Evolutionary conservation across 805 yeast genomes (phyloP), one percentile per base, ranked within the genome.

Genomic region (Wickerhamomyces chambardii): DNA sequence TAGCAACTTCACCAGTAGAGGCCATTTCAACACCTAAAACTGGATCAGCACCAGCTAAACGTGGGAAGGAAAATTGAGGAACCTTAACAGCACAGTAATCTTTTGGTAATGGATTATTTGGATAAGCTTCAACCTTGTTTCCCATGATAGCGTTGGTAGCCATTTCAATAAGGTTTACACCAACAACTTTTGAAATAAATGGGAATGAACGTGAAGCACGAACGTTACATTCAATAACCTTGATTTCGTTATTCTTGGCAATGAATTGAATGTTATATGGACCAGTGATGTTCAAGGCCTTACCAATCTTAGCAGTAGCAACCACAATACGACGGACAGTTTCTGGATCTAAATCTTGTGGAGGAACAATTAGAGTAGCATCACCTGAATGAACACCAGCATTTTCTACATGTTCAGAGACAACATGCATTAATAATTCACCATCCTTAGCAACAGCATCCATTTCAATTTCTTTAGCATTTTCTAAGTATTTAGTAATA

Each of bases 341-440:
- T 64, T 85, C 95, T 40, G 86, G 84, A 46, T 82, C 90, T 50
- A 92, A 73, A 56, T 85, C 95, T 66, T 90, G 97, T 34, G 97
- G 96, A 36, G 98, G 98, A 39, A 90, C 94, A 59, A 90, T 84
- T 54, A 90, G 67, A 32, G 97, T 92, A 42, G 98, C 98, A 63
- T 90, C 98, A 71, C 98, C 98, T 35, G 97, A 90, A 64, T 90
- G 98, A 30, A 90, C 96, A 75, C 98, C 98, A 19, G 98, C 98
- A 56, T 90, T 90, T 67, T 90, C 98, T 46, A 92, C 96, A 59
- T 90, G 98, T 64, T 92, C 97, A 37, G 96, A 86, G 39, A 90
- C 96, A 56, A 87, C 97, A 59, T 90, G 97, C 87, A 90, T 85
- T 49, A 92, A 74, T 64, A 90, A 70, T 61, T 87, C 77, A 62